Evolutionary conservation across 2,329 filamentous ascomycete species (phyloP).

Genomic region (Aspergillus candidus): DNA sequence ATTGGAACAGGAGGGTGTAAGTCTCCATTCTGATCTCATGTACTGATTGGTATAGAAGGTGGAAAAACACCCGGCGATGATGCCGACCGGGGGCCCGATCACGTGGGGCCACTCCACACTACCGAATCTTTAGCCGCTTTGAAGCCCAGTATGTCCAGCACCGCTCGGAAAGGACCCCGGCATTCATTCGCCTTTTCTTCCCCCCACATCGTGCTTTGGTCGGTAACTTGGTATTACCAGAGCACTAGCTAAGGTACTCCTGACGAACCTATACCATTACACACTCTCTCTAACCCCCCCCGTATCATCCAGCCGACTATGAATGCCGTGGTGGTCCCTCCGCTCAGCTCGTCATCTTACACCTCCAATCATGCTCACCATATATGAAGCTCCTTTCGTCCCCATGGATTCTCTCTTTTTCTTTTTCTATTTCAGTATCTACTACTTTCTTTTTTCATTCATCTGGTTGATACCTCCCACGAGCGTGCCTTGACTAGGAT

Average conservation of each 20-base stretch:
- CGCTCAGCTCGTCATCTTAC: conserved; percentile 4
- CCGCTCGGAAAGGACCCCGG: conserved; percentile 22
- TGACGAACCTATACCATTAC: conserved; percentile 3
- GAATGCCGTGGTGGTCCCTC: conserved; percentile 29
- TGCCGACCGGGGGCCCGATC: conserved; percentile 13
- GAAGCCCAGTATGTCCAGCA: conserved; percentile 1
- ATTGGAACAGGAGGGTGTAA: conserved; percentile 5
- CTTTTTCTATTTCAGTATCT: background rate
- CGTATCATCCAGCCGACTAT: conserved; percentile 26
- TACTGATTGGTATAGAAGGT: background rate
- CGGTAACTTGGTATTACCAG: background rate
- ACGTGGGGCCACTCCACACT: conserved; percentile 26
- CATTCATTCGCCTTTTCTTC: conserved; percentile 12
- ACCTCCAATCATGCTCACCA: conserved; percentile 13
- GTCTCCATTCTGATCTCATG: conserved; percentile 6
- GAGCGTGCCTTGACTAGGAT: background rate
- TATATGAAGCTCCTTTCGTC: conserved; percentile 23
- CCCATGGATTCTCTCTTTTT: conserved; percentile 7
- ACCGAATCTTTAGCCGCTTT: conserved; percentile 23
- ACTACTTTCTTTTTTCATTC: background rate
- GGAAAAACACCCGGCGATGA: conserved; percentile 18
- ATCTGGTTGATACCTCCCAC: background rate
- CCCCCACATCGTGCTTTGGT: background rate
- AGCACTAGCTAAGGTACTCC: background rate
- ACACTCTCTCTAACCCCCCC: conserved; percentile 1